Evolutionary conservation across 495 filamentous ascomycete genomes (phyloP).

Genomic region (Annulohypoxylon moriforme): DNA sequence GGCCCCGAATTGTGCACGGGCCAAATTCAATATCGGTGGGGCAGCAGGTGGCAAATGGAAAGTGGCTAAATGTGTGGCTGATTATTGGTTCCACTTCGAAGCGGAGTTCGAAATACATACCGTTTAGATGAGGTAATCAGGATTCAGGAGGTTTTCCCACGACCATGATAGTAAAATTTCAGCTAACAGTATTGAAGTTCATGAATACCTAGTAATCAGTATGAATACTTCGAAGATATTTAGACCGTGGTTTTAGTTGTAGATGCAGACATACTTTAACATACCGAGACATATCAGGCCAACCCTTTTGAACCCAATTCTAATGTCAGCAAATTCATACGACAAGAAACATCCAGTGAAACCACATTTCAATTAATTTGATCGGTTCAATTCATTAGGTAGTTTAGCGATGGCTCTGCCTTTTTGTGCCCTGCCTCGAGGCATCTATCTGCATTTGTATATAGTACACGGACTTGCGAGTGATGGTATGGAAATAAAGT

Average conservation of each 20-base stretch:
- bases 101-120: too few species aligned
- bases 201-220: too few species aligned
- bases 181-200: too few species aligned
- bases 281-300: too few species aligned
- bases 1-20: constrained; percentile 38
- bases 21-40: constrained; percentile 4
- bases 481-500: constrained; percentile 17
- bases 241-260: too few species aligned
- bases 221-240: too few species aligned
- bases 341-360: background rate
- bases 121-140: too few species aligned
- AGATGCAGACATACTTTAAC: too few species aligned
- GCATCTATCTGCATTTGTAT: constrained; percentile 47
- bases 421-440: constrained; percentile 45
- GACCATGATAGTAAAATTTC: too few species aligned
- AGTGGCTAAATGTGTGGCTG: background rate
- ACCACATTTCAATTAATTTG: background rate
- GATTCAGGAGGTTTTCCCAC: too few species aligned
- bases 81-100: background rate
- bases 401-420: constrained; percentile 29
- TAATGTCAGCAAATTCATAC: background rate
- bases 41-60: background rate
- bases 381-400: constrained; percentile 27
- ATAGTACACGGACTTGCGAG: constrained; percentile 40
- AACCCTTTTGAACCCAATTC: too few species aligned